phyloP scores from a whole-genome alignment of 768 basidiomycete genomes.

The Collybia sordida region DNA sequence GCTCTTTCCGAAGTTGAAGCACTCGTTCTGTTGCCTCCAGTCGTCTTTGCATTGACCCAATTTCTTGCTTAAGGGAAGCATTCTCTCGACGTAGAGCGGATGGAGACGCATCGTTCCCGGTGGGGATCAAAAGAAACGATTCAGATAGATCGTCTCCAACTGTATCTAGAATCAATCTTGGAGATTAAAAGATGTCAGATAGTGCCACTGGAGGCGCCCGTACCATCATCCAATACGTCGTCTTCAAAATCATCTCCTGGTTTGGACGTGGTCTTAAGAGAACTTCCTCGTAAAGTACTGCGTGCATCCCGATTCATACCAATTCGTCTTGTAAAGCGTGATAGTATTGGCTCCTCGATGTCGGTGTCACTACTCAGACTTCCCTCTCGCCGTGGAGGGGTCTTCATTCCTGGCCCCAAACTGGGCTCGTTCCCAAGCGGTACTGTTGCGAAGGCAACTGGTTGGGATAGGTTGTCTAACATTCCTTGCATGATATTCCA shows the following conservation, averaged over 20 bases:
- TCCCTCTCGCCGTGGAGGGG: constrained; percentile 42
- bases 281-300: constrained; percentile 13
- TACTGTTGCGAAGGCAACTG: constrained; percentile 80
- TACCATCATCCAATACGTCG: constrained; percentile 66
- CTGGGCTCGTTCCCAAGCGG: constrained; percentile 55
- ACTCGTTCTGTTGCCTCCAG: constrained; percentile 61
- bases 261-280: constrained; percentile 13
- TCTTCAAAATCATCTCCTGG: constrained; percentile 58
- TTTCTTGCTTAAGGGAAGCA: constrained; percentile 54
- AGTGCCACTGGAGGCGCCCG: not conserved
- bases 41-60: constrained; percentile 55
- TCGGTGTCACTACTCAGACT: constrained; percentile 69
- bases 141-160: constrained; percentile 72
- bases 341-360: constrained; percentile 60
- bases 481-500: constrained; percentile 88
- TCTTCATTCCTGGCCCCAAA: constrained; percentile 20
- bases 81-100: constrained; percentile 68
- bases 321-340: constrained; percentile 52
- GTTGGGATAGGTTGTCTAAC: constrained; percentile 83
- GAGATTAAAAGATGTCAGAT: not conserved
- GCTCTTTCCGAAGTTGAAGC: constrained; percentile 71
- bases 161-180: constrained; percentile 7
- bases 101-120: constrained; percentile 51
- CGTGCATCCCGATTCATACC: constrained; percentile 38
- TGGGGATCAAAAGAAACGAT: constrained; percentile 76